Percentiles rank a stretch among this genome's conserved stretches.
Evolutionary conservation across 805 yeast genomes (phyloP).

Genomic region (Spathaspora arborariae): DNA sequence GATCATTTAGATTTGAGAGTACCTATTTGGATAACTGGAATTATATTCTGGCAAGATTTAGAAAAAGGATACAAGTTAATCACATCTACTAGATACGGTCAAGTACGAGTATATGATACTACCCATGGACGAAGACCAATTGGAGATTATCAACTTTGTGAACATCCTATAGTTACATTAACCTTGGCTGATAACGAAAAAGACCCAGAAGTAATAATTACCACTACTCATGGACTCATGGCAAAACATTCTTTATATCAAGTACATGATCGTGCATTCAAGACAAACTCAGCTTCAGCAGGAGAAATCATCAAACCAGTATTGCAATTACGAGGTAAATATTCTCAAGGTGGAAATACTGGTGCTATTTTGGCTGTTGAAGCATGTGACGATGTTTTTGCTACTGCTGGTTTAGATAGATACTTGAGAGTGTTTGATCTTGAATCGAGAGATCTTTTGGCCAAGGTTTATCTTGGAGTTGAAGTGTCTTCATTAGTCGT

Average conservation of each 20-base stretch:
- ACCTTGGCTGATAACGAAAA: conserved; percentile 30
- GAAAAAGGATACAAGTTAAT: conserved; percentile 47
- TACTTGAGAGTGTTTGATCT: conserved; percentile 76
- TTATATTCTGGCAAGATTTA: conserved; percentile 40
- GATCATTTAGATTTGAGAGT: conserved; percentile 74
- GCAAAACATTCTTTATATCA: conserved; percentile 44
- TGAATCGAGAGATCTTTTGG: conserved; percentile 52
- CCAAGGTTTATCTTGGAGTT: conserved; percentile 73
- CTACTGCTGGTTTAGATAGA: conserved; percentile 84
- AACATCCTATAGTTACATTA: conserved; percentile 49
- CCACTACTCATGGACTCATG: conserved; percentile 69
- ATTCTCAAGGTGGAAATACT: conserved; percentile 43
- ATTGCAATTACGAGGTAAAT: conserved; percentile 64
- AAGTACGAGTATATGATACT: conserved; percentile 71
- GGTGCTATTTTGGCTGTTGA: conserved; percentile 76
- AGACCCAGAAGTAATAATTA: conserved; percentile 49
- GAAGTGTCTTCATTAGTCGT: conserved; percentile 55
- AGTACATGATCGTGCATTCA: conserved; percentile 32
- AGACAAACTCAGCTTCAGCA: conserved; percentile 39
- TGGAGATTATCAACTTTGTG: conserved; percentile 49
- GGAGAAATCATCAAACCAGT: conserved; percentile 43
- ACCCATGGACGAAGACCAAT: conserved; percentile 65
- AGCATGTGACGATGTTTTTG: conserved; percentile 40
- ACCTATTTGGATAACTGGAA: conserved; percentile 72
- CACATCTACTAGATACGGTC: conserved; percentile 72